Base-by-base conservation (phyloP, 2,329 filamentous ascomycete species). In the Tolypocladium album region DNA sequence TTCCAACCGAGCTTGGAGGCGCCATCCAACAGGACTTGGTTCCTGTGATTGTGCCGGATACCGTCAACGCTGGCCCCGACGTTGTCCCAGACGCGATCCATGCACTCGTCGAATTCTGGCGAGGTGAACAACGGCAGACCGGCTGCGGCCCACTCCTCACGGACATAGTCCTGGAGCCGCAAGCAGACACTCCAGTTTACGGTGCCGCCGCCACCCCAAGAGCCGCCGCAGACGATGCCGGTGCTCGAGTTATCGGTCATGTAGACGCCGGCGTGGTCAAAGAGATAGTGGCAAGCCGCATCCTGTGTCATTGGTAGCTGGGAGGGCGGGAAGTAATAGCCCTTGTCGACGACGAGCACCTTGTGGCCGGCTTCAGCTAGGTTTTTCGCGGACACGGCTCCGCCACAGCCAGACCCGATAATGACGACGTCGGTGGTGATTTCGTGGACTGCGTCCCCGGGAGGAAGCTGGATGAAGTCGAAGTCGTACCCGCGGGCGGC, bases 371-470 rank as follows among this genome's bases (percentile, higher is more conserved):
- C 88, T 72, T 92, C 87, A 12, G 92, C 84, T 1, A 96, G 76
- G 57, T 89, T 88, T 72, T 92, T 92, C 31, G 92, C 92, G 42
- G 82, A 84, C 0, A 96, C 91, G 12, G 82, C 90, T 47, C 89
- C 92, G 63, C 92, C 92, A 66, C 90, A 95, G 36, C 92, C 92
- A 43, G 89, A 94, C 2, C 92, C 92, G 24, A 97, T 81, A 61
- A 97, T 86, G 47, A 96, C 84, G 0, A 96, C 85, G 71, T 97
- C 93, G 0, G 89, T 88, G 59, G 91, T 84, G 45, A 95, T 75
- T 3, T 80, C 79, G 63, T 86, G 84, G 0, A 83, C 77, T 5
- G 68, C 64, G n/a, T 66, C 64, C 7, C 68, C 70, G 2, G 67
- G 58, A 2, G 69, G 71, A 64, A 88, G 77, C 67, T 89, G 85